Conservation (phyloP, 805 yeast species). For the Candida endomychidarum region DNA sequence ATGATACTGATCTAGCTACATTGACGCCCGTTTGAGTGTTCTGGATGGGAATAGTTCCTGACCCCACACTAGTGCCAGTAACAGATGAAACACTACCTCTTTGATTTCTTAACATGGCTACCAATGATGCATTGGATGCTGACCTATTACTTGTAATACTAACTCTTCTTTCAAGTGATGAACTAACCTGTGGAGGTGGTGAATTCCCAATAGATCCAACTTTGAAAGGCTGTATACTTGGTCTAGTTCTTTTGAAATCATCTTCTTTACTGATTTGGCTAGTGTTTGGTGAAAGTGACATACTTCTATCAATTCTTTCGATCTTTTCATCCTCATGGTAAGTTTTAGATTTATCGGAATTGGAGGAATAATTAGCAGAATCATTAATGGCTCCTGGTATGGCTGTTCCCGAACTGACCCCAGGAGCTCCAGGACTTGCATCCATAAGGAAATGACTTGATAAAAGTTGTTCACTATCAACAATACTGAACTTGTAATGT, state of each 20-base stretch:
- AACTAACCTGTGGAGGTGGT: constrained; percentile 31
- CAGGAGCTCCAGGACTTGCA: neutral
- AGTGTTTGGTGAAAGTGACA: constrained; percentile 28
- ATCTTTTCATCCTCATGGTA: neutral
- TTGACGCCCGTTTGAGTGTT: constrained; percentile 15
- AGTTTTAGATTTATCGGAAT: neutral
- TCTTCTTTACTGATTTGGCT: constrained; percentile 10
- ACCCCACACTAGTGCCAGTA: constrained; percentile 17
- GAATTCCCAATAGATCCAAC: constrained; percentile 56
- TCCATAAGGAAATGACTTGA: constrained; percentile 49
- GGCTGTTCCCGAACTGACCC: too few relatives aligned
- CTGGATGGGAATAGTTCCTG: constrained; percentile 14
- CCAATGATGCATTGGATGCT: constrained; percentile 53
- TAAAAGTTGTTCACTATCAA: constrained; percentile 63
- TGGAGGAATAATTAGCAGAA: too few relatives aligned
- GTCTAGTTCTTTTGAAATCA: constrained; percentile 17
- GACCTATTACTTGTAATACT: constrained; percentile 48
- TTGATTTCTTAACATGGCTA: constrained; percentile 52
- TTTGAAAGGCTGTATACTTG: constrained; percentile 58
- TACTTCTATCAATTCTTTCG: neutral
- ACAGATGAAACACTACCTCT: constrained; percentile 45
- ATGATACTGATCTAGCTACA: constrained; percentile 39
- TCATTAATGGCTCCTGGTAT: too few relatives aligned
- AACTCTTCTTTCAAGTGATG: constrained; percentile 37
- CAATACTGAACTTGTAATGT: constrained; percentile 65